Percentiles rank a stretch among this genome's conserved stretches.
Conservation (phyloP, 352 stramenopile genomes). For the Pythium folliculosum region DNA sequence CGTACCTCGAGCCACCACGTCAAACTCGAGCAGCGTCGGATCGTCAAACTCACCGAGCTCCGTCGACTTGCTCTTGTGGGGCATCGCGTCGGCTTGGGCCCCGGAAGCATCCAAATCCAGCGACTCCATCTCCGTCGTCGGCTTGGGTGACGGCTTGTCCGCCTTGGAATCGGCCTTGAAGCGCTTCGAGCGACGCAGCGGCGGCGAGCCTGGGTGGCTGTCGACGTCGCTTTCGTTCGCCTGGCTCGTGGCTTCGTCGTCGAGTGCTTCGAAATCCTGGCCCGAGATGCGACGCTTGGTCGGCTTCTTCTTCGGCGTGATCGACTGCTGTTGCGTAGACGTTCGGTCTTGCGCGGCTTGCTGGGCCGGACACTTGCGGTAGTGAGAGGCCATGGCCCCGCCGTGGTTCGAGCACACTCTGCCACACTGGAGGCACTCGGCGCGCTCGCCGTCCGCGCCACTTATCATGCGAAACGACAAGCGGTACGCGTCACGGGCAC, state of each 20-base stretch:
- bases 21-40: slow-evolving; percentile 14
- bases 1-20: slow-evolving; percentile 5
- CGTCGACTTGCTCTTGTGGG: background rate
- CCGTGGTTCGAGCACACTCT: slow-evolving; percentile 5
- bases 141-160: background rate
- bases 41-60: slow-evolving; percentile 5
- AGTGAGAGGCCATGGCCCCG: slow-evolving; percentile 3
- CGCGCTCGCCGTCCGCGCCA: background rate
- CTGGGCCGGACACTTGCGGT: slow-evolving; percentile 11
- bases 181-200: slow-evolving; percentile 27
- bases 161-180: slow-evolving; percentile 16
- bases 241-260: slow-evolving; percentile 10
- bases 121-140: background rate
- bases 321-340: background rate
- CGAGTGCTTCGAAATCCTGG: slow-evolving; percentile 6
- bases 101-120: background rate
- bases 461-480: slow-evolving; percentile 5
- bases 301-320: slow-evolving; percentile 24
- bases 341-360: background rate
- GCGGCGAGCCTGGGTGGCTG: background rate
- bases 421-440: slow-evolving; percentile 19
- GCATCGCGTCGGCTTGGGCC: background rate
- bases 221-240: slow-evolving; percentile 7
- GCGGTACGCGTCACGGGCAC: slow-evolving; percentile 2
- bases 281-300: slow-evolving; percentile 21